Base-by-base conservation (phyloP, 768 basidiomycete species). In the Phylloporus rhodoxanthus region DNA sequence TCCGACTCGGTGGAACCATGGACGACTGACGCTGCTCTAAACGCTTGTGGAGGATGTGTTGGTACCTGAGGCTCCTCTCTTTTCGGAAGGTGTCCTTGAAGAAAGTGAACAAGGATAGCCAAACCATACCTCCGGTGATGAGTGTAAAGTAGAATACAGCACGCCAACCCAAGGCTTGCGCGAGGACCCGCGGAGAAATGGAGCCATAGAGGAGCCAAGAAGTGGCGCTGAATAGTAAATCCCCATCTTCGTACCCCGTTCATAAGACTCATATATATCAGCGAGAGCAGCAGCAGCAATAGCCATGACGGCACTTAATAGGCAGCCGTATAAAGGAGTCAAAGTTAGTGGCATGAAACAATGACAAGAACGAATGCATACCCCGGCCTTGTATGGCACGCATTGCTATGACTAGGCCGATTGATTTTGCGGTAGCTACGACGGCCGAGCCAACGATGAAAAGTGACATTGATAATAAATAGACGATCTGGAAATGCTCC, bases 71-170 rank as follows among this genome's bases (percentile, higher is more conserved):
- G 48, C 90, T 92, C 43, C 92, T 82, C 60, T 93, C 88, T 54
- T 76, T 75, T 20, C 91, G 77, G 68, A 87, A 94, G 0, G 86
- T 91, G 60, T 95, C 91, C 52, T 78, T 79, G 72, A 92, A 88
- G 62, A 83, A 72, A 15, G 82, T 58, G 21, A 83, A 47, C 63
- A 90, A 84, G 17, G 71, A 65, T 28, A 82, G n/a, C 47, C 78
- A 71, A 39, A 76, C 77, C 13, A 73, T 28, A 2, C 80, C 80
- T 8, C 77, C 77, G 47, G 82, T 71, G 26, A 84, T 81, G 2
- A 81, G 71, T 30, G 89, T 73, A 64, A 91, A 90, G 79, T 87
- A 94, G 67, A 94, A 91, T 1, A 87, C 81, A 1, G 85, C 81
- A 32, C 92, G 78, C 92, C 92, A 96, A 46, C 72, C 76, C 64